Percentiles rank a stretch among this genome's conserved stretches.
Evolutionary conservation across 1,139 yeast genomes (phyloP).

Genomic region (Sugiyamaella xylanicola): DNA sequence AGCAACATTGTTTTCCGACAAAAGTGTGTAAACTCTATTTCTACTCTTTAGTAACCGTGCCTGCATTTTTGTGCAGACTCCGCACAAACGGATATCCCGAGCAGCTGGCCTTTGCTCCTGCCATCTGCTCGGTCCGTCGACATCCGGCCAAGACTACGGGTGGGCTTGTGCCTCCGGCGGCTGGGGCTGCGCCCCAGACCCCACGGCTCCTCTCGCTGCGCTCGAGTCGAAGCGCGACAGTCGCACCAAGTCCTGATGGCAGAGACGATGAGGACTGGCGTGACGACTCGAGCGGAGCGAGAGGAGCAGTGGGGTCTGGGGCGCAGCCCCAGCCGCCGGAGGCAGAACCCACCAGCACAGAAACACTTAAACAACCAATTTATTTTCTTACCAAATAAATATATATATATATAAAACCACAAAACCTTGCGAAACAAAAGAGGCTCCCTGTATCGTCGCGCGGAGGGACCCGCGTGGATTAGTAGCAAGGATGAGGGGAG

Average conservation of each 20-base stretch:
- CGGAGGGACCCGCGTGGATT: not conserved
- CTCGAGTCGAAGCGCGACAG: not conserved
- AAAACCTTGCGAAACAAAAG: constrained; percentile 3
- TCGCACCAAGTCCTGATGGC: not conserved
- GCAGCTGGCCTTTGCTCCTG: not conserved
- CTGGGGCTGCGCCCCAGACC: not conserved
- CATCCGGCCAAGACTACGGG: not conserved
- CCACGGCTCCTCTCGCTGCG: not conserved
- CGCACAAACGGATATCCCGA: no score
- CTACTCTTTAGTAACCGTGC: no score
- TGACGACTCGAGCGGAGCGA: no score
- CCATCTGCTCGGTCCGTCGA: not conserved
- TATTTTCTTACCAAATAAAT: not conserved
- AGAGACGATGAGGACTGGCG: not conserved
- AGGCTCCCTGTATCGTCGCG: not conserved
- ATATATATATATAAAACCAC: constrained; percentile 10
- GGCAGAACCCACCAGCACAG: no score
- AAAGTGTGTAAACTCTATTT: no score
- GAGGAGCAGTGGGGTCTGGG: no score
- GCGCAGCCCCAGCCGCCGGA: not conserved
- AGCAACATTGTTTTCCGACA: no score
- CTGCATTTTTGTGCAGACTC: no score
- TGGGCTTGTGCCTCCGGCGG: not conserved
- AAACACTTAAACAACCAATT: not conserved
- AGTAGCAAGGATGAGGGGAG: constrained; percentile 2